These are phyloP conservation scores for Penicillium oxalicum DNA, from an alignment of 2,329 filamentous ascomycete species.

Conservation along the genomic window DNA sequence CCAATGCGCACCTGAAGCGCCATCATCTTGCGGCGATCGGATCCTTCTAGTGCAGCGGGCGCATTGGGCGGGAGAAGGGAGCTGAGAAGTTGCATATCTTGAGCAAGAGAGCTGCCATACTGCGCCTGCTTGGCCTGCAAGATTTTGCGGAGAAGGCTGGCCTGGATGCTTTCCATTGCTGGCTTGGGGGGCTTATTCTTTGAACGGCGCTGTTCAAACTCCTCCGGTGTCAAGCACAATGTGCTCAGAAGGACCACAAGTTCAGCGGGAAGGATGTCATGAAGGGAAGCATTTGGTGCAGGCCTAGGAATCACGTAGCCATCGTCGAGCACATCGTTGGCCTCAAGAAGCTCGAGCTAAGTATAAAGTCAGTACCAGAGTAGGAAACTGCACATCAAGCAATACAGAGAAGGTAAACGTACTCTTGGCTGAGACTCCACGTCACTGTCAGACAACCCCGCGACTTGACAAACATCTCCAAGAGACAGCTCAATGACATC, in stretches of 20 bases:
- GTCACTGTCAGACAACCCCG: constrained; percentile 27
- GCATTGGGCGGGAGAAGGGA: constrained; percentile 26
- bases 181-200: constrained; percentile 37
- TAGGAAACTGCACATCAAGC: background rate
- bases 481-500: constrained; percentile 77
- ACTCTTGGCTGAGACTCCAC: constrained; percentile 30
- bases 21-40: constrained; percentile 45
- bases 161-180: constrained; percentile 23
- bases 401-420: constrained; percentile 5
- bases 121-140: constrained; percentile 35
- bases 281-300: constrained; percentile 20
- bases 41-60: constrained; percentile 32
- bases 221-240: constrained; percentile 27
- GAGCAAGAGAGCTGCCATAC: constrained; percentile 50
- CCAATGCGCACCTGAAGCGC: constrained; percentile 63
- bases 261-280: constrained; percentile 36
- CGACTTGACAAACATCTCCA: constrained; percentile 47
- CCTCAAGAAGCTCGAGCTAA: constrained; percentile 52
- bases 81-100: constrained; percentile 43
- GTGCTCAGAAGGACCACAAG: constrained; percentile 35
- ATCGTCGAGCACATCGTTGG: constrained; percentile 62
- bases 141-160: constrained; percentile 29
- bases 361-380: background rate
- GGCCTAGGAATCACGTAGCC: constrained; percentile 57
- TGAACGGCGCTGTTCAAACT: constrained; percentile 28